Evolutionary conservation across 495 filamentous ascomycete species (phyloP).

Genomic region (Cairneyella variabilis): DNA sequence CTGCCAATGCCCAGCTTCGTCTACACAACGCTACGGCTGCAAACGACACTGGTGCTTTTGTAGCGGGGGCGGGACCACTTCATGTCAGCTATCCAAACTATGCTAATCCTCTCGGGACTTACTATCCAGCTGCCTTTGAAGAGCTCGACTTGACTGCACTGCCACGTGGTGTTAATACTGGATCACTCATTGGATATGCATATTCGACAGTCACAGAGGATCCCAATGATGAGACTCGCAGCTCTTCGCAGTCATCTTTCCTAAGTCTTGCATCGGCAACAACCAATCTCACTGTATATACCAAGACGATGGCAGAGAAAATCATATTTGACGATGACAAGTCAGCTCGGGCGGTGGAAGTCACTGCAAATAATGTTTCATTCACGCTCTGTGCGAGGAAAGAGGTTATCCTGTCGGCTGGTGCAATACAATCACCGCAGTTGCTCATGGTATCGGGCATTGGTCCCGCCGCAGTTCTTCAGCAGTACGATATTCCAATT

Average conservation of each 20-base stretch:
- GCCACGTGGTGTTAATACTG: constrained; percentile 37
- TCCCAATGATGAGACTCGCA: constrained; percentile 31
- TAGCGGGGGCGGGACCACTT: background rate
- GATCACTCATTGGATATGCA: constrained; percentile 36
- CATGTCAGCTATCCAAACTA: background rate
- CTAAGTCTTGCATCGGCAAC: constrained; percentile 11
- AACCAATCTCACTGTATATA: constrained; percentile 12
- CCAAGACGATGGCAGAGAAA: constrained; percentile 20
- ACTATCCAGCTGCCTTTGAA: background rate
- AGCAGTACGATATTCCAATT: constrained; percentile 44
- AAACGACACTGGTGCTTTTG: background rate
- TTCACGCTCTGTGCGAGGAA: constrained; percentile 27
- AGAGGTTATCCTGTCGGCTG: constrained; percentile 63
- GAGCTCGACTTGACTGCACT: background rate
- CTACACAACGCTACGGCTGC: constrained; percentile 31
- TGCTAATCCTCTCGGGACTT: background rate
- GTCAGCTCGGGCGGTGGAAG: constrained; percentile 44
- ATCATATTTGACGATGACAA: constrained; percentile 35
- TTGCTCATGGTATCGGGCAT: constrained; percentile 63
- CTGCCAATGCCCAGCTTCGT: constrained; percentile 34
- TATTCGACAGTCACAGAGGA: constrained; percentile 39
- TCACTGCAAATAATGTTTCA: constrained; percentile 31
- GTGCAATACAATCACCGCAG: constrained; percentile 58
- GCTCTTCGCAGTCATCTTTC: constrained; percentile 36
- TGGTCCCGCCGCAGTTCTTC: constrained; percentile 47